Conservation (phyloP, 768 basidiomycete genomes). For the Nevesoporus exiguus region DNA sequence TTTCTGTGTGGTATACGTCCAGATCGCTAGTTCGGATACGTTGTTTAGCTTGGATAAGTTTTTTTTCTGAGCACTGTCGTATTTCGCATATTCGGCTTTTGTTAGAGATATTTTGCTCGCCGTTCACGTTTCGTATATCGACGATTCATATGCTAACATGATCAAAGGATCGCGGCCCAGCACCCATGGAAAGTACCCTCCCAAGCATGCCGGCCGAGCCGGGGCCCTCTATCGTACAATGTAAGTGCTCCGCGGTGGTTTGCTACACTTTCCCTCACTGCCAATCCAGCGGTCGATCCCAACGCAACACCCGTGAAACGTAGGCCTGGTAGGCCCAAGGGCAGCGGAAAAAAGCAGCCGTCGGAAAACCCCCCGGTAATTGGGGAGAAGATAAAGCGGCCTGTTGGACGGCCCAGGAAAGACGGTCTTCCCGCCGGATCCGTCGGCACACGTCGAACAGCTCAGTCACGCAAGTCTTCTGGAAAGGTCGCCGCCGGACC, state of each 20-base stretch:
- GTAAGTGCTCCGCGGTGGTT: conserved; percentile 9
- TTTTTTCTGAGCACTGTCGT: conserved; percentile 25
- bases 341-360: conserved; percentile 68
- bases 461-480: conserved; percentile 41
- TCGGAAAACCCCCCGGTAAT: conserved; percentile 36
- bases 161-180: conserved; percentile 15
- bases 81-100: conserved; percentile 35
- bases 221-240: conserved; percentile 27
- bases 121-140: conserved; percentile 21
- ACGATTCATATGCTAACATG: conserved; percentile 24
- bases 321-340: conserved; percentile 73
- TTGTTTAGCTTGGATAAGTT: conserved; percentile 34
- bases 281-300: conserved; percentile 24
- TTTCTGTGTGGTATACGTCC: conserved; percentile 9
- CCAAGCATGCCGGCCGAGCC: conserved; percentile 27
- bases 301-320: conserved; percentile 49
- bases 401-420: conserved; percentile 78
- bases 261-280: conserved; percentile 6
- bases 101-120: conserved; percentile 28
- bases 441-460: conserved; percentile 43
- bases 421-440: conserved; percentile 80
- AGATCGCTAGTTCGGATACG: conserved; percentile 27
- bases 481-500: conserved; percentile 23
- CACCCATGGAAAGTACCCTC: conserved; percentile 25
- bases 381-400: conserved; percentile 63